These are phyloP conservation scores for Carallia pectinifolia DNA, from an alignment of 345 rosid genomes.

Conservation along the genomic window DNA sequence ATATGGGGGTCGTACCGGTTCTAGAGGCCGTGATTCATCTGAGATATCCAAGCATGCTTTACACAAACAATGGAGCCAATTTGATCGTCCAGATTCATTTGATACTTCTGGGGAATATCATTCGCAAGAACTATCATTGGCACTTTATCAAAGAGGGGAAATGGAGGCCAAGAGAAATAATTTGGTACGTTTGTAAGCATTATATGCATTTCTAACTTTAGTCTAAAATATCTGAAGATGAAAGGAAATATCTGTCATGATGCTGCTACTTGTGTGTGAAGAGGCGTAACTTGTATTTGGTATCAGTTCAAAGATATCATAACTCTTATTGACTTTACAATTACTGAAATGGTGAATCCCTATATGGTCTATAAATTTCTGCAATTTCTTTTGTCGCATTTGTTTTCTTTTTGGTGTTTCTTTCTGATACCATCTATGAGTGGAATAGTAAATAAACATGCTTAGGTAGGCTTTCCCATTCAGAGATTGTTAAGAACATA, in stretches of 20 bases:
- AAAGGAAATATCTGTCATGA: slow-evolving; percentile 7
- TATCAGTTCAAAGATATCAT: neutral
- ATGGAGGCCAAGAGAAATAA: slow-evolving; percentile 57
- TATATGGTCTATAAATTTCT: neutral
- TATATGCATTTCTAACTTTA: slow-evolving; percentile 24
- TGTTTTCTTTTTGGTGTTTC: neutral
- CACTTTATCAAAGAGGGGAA: slow-evolving; percentile 65
- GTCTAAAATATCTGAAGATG: slow-evolving; percentile 12
- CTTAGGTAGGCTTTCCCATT: no score
- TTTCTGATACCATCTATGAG: no score
- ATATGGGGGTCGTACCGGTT: slow-evolving; percentile 39
- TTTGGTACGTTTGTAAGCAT: slow-evolving; percentile 55
- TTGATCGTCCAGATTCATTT: slow-evolving; percentile 83
- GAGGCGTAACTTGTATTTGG: neutral
- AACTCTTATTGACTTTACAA: neutral
- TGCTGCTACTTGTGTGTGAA: neutral
- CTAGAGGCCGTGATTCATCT: slow-evolving; percentile 54
- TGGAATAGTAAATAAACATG: no score
- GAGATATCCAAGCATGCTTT: slow-evolving; percentile 55
- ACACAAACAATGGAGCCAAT: slow-evolving; percentile 70
- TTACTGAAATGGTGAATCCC: neutral
- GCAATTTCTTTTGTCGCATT: neutral
- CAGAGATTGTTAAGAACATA: neutral
- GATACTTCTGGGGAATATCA: slow-evolving; percentile 85
- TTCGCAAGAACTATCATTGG: slow-evolving; percentile 78